Base-by-base conservation (phyloP, 345 rosid species). In the Pelargonium nanum region DNA sequence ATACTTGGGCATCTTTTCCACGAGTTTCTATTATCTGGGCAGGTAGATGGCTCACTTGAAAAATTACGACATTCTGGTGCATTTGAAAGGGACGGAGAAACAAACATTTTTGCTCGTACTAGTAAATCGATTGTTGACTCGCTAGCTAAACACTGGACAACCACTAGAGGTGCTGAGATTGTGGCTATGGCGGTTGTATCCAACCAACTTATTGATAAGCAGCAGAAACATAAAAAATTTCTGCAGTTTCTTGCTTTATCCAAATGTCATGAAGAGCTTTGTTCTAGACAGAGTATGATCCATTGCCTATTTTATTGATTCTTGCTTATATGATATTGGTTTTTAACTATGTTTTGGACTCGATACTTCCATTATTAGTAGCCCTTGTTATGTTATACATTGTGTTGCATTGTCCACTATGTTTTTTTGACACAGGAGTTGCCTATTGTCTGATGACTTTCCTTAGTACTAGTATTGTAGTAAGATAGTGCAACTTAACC, bases 91-190 rank as follows among this genome's bases (percentile, higher is more conserved):
- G 97, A 83, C 67, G 94, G 93, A 62, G 97, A 85, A 73, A 76
- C 87, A 52, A 93, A 77, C 75, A 83, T 85, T 67, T 87, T 93
- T 73, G 81, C 86, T 30, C 80, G 90, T 68, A 79, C 72, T 60
- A 93, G 99, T 72, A 89, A 83, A 78, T 84, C 87, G 5, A 87
- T 93, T 44, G 88, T 85, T 56, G 94, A 89, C 79, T 87, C 94
- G 67, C 83, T 93, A 68, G 93, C 97, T 69, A 93, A 93, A 77
- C 99, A 93, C 68, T 93, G 97, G 99, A 85, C 97, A 59, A 89
- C 96, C 58, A 89, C 91, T 62, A 87, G 97, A 75, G 99, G 97
- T 60, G 91, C 88, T 78, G 99, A 93, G 77, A 83, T 93, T 63
- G 80, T 89, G 70, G 76, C 94, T 40, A 76, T 81, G 86, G 72